phyloP scores from a whole-genome alignment of 257 asterid species.

The Petrea volubilis region DNA sequence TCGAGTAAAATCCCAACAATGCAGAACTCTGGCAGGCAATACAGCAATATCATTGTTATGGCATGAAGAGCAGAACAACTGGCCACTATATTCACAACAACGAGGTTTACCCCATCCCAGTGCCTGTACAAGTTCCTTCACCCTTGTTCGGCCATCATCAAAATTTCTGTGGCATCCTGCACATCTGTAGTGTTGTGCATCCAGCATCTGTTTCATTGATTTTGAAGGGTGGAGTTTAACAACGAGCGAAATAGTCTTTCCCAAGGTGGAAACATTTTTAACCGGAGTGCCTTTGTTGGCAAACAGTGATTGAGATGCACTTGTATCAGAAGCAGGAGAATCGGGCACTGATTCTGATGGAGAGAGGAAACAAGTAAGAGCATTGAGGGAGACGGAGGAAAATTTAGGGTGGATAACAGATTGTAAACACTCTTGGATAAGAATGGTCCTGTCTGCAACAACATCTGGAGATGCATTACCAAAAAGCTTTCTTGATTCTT shows the following conservation, averaged over 20 bases:
- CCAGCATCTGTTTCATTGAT: slow-evolving; percentile 74
- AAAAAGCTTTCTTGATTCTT: slow-evolving; percentile 80
- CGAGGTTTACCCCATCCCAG: slow-evolving; percentile 99
- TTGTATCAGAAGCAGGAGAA: slow-evolving; percentile 45
- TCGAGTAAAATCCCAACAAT: slow-evolving; percentile 81
- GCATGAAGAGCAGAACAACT: slow-evolving; percentile 84
- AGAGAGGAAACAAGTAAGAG: slow-evolving; percentile 65
- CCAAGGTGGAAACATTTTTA: slow-evolving; percentile 49
- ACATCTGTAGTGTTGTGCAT: slow-evolving; percentile 81
- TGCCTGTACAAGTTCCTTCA: slow-evolving; percentile 64
- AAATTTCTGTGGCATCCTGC: slow-evolving; percentile 85
- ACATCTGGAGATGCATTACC: slow-evolving; percentile 78
- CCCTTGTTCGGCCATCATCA: slow-evolving; percentile 66
- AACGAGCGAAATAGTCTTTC: slow-evolving; percentile 79
- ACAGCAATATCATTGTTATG: slow-evolving; percentile 83
- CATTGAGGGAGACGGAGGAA: slow-evolving; percentile 42
- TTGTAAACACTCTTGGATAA: slow-evolving; percentile 86
- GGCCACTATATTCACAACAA: slow-evolving; percentile 87
- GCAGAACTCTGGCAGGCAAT: slow-evolving; percentile 91
- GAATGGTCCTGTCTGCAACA: slow-evolving; percentile 74
- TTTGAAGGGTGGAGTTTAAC: slow-evolving; percentile 61
- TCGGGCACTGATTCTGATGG: slow-evolving; percentile 50
- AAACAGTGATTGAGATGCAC: slow-evolving; percentile 30
- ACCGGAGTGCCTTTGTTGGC: slow-evolving; percentile 28
- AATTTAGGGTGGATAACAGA: slow-evolving; percentile 55